Conservation (phyloP, 768 basidiomycete species). For the Megacollybia marginata region DNA sequence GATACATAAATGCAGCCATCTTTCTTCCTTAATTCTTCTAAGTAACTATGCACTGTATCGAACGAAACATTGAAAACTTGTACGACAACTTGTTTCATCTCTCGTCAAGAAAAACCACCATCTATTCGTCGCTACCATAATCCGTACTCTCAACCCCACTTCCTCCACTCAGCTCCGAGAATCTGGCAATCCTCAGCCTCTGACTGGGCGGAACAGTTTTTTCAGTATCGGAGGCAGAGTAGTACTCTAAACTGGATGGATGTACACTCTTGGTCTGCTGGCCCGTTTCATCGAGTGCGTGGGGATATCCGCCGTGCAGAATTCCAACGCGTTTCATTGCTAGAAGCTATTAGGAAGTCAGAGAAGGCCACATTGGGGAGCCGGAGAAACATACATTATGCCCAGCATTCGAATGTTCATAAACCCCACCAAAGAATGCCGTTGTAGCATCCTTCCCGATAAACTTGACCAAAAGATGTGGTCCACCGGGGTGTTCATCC, state of each 20-base stretch:
- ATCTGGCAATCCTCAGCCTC: conserved; percentile 60
- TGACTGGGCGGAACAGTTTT: conserved; percentile 68
- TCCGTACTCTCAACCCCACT: conserved; percentile 31
- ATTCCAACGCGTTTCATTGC: conserved; percentile 64
- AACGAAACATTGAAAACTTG: too few species aligned
- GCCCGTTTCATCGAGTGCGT: conserved; percentile 40
- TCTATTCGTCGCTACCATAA: not conserved
- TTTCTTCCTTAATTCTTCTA: too few species aligned
- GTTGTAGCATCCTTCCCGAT: conserved; percentile 90
- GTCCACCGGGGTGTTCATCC: conserved; percentile 85
- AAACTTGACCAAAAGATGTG: conserved; percentile 73
- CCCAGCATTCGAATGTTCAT: conserved; percentile 84
- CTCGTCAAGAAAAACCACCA: too few species aligned
- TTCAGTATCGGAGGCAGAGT: not conserved
- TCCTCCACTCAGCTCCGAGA: conserved; percentile 49
- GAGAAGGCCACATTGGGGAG: not conserved
- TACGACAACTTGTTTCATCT: too few species aligned
- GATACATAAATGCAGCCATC: too few species aligned
- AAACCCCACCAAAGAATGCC: conserved; percentile 90
- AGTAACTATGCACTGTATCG: too few species aligned
- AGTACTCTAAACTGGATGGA: not conserved
- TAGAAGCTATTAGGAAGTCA: conserved; percentile 31
- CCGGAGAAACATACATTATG: conserved; percentile 53
- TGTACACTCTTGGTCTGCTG: not conserved
- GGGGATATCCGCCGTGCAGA: conserved; percentile 53